Evolutionary conservation across 805 yeast genomes (phyloP).

Genomic region (Kockiozyma suomiensis): DNA sequence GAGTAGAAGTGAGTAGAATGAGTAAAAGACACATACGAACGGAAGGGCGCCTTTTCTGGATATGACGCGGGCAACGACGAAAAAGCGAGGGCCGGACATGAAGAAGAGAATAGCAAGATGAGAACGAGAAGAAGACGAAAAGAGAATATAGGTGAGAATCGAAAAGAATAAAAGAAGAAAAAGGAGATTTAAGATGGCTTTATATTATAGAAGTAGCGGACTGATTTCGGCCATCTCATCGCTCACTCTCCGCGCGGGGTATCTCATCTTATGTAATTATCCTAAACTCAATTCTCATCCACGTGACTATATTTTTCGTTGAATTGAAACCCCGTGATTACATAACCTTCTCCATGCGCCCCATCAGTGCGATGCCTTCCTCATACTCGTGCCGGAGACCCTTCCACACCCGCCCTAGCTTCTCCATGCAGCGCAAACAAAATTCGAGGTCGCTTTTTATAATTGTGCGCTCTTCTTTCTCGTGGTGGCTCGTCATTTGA

Average conservation of each 20-base stretch:
- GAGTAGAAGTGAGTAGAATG: neutral
- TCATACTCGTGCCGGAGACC: conserved; percentile 25
- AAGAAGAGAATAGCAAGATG: no score
- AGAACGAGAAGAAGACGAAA: no score
- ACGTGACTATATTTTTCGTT: no score
- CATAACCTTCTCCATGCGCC: conserved; percentile 28
- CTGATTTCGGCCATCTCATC: no score
- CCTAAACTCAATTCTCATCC: no score
- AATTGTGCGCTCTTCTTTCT: neutral
- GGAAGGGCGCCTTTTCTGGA: neutral
- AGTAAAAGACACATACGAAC: neutral
- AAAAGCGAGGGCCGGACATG: neutral
- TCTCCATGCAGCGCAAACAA: conserved; percentile 15
- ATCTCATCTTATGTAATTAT: no score
- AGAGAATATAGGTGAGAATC: no score
- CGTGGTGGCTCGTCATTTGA: neutral
- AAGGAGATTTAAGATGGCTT: no score
- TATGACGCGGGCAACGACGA: neutral
- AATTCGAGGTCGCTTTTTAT: conserved; percentile 21
- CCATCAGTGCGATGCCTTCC: conserved; percentile 23
- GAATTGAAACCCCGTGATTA: no score
- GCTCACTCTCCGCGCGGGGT: no score
- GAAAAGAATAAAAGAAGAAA: no score
- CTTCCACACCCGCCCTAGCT: conserved; percentile 19
- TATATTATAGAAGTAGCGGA: no score